phyloP scores from a whole-genome alignment of 106 monocot species.

The Acanthochlamys bracteata region DNA sequence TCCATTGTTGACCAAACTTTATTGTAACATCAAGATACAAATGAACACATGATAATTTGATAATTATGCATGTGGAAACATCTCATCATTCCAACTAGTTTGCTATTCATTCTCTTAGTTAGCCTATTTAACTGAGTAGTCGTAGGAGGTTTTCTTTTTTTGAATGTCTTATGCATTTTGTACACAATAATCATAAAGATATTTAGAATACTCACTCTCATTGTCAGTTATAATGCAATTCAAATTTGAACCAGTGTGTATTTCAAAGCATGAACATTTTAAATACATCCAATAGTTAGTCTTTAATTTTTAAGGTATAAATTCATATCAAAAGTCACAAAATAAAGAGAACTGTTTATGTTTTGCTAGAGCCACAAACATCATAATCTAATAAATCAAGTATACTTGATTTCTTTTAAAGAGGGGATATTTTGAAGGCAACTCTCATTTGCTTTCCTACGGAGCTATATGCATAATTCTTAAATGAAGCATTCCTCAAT shows the following conservation, averaged over 20 bases:
- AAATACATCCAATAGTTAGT: neutral
- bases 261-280: neutral
- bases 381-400: neutral
- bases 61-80: constrained; percentile 6
- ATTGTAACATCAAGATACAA: neutral
- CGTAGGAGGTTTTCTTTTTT: neutral
- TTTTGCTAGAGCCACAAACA: neutral
- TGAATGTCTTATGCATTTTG: neutral
- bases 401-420: neutral
- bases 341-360: neutral
- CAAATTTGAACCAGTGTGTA: neutral
- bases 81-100: neutral
- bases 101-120: neutral
- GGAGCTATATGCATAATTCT: neutral
- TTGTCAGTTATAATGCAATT: constrained; percentile 2
- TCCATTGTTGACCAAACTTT: neutral
- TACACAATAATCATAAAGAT: neutral
- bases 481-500: neutral
- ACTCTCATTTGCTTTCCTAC: neutral
- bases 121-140: neutral
- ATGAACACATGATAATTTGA: neutral
- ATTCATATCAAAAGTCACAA: neutral
- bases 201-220: neutral
- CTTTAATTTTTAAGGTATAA: neutral
- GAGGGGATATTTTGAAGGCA: neutral